Evolutionary conservation across 192 early-diverging fungal genomes (phyloP).

Genomic region (Gonapodya sp.): DNA sequence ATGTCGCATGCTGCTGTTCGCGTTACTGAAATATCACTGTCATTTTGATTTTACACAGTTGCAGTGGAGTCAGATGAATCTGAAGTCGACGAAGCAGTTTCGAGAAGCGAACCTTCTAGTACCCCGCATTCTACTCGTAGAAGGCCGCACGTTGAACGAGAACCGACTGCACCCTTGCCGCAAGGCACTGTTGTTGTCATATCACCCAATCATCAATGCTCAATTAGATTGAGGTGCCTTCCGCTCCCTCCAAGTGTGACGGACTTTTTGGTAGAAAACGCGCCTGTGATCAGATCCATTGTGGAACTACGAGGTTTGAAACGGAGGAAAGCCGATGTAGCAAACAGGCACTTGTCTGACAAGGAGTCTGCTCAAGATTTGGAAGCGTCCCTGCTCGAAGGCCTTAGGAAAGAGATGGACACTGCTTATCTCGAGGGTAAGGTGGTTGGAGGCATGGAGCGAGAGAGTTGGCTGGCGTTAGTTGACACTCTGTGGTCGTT

Average conservation of each 20-base stretch:
- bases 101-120: not conserved
- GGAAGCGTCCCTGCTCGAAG: slow-evolving; percentile 22
- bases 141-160: not conserved
- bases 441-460: slow-evolving; percentile 3
- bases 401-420: slow-evolving; percentile 31
- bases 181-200: slow-evolving; percentile 50
- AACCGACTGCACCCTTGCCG: slow-evolving; percentile 23
- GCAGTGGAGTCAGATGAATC: not conserved
- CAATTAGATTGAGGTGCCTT: slow-evolving; percentile 54
- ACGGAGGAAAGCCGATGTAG: not conserved
- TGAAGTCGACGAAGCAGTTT: not conserved
- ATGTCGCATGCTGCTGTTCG: no score
- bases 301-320: slow-evolving; percentile 30
- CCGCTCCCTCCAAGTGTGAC: slow-evolving; percentile 59
- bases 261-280: slow-evolving; percentile 40
- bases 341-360: not conserved
- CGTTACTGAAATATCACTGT: not conserved
- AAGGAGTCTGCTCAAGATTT: not conserved
- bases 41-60: no score
- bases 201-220: slow-evolving; percentile 49
- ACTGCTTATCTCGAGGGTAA: slow-evolving; percentile 34
- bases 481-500: slow-evolving; percentile 61
- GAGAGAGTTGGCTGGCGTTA: slow-evolving; percentile 14
- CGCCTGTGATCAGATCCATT: slow-evolving; percentile 40
- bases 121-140: not conserved